phyloP scores from a whole-genome alignment of 2,329 filamentous ascomycete species.

The Trichoderma asperellum region DNA sequence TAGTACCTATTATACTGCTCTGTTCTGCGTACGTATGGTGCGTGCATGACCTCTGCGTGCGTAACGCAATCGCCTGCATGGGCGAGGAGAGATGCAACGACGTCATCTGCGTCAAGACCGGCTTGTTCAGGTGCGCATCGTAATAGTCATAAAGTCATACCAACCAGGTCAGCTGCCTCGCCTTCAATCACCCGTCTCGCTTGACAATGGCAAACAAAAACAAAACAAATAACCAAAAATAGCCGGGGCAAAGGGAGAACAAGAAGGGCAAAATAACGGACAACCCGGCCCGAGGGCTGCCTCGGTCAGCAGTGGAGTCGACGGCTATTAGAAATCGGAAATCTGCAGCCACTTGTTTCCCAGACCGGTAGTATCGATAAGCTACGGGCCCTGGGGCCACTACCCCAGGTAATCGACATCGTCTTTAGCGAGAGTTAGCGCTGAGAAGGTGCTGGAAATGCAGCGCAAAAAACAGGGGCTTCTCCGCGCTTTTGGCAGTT shows the following conservation, averaged over 20 bases:
- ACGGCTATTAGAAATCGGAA: not conserved
- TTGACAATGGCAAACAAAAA: not conserved
- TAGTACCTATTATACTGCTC: not conserved
- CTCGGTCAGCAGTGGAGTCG: constrained; percentile 20
- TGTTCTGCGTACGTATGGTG: not conserved
- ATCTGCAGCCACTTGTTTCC: not conserved
- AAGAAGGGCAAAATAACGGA: not conserved
- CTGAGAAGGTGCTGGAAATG: constrained; percentile 13
- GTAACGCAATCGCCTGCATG: not conserved
- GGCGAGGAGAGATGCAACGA: not conserved
- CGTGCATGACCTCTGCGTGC: not conserved
- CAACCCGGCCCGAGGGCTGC: constrained; percentile 6
- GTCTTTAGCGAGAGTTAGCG: constrained; percentile 1
- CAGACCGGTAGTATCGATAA: constrained; percentile 8
- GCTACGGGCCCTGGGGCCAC: not conserved
- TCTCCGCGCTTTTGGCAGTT: constrained; percentile 5
- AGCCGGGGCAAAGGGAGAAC: constrained; percentile 17
- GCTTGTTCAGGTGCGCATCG: not conserved
- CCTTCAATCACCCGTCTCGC: not conserved
- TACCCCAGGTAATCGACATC: constrained; percentile 2
- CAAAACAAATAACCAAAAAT: not conserved
- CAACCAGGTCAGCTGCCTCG: not conserved
- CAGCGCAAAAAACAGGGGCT: constrained; percentile 13
- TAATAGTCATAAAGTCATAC: not conserved
- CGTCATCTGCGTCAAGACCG: not conserved